These are phyloP conservation scores for Lactuca saligna DNA, from an alignment of 129 eudicot species.

Conservation along the genomic window DNA sequence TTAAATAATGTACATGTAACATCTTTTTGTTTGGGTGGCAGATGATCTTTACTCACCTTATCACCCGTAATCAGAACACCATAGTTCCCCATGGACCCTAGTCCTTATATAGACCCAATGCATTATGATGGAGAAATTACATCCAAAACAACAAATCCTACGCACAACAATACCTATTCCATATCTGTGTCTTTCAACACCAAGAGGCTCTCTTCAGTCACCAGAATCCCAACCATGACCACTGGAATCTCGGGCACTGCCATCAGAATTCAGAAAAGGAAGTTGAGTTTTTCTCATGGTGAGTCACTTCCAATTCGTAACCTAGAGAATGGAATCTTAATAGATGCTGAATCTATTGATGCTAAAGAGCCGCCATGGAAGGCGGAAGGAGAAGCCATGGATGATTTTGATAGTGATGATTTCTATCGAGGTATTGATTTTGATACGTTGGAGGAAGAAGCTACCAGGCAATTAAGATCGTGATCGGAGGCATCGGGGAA, in stretches of 20 bases:
- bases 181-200: constrained; percentile 22
- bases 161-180: constrained; percentile 32
- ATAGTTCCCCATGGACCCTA: constrained; percentile 24
- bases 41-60: constrained; percentile 89
- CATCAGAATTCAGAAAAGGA: constrained; percentile 46
- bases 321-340: constrained; percentile 49
- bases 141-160: constrained; percentile 31
- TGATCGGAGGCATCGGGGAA: constrained; percentile 35
- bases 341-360: constrained; percentile 28
- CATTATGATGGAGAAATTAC: constrained; percentile 38
- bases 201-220: constrained; percentile 20
- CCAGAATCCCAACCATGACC: constrained; percentile 21
- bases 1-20: neutral
- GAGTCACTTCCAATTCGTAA: constrained; percentile 54
- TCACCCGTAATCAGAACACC: constrained; percentile 52
- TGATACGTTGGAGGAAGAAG: constrained; percentile 90
- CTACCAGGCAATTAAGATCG: constrained; percentile 47
- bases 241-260: neutral
- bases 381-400: constrained; percentile 20
- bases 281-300: constrained; percentile 43
- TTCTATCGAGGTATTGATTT: constrained; percentile 74
- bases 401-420: constrained; percentile 49
- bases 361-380: constrained; percentile 24
- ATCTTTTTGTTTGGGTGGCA: constrained; percentile 25
- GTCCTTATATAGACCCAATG: constrained; percentile 33